Conservation (phyloP, 371 early-diverging fungal species). For the Circinella umbellata region DNA sequence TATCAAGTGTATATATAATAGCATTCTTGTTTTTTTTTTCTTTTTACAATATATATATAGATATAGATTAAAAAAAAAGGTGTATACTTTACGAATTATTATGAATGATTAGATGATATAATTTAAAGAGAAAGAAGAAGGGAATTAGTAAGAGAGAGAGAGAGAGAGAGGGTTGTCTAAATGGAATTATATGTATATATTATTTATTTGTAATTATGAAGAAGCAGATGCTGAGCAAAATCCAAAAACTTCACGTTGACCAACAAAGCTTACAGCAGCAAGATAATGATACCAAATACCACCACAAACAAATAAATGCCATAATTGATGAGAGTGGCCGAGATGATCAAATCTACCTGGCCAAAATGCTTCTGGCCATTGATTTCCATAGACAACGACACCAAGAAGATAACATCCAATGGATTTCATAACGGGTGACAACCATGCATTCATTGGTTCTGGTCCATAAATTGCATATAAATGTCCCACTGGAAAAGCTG, state of each 20-base stretch:
- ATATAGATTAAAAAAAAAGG: too few relatives aligned
- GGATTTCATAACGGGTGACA: constrained; percentile 50
- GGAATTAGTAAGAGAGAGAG: background rate
- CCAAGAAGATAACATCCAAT: constrained; percentile 46
- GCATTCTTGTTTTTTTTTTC: too few relatives aligned
- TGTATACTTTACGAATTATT: too few relatives aligned
- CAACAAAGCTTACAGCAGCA: constrained; percentile 59
- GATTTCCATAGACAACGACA: constrained; percentile 66
- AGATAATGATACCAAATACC: constrained; percentile 73
- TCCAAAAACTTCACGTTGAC: constrained; percentile 39
- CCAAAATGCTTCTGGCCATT: constrained; percentile 74
- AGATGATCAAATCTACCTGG: constrained; percentile 79
- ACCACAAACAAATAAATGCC: constrained; percentile 79
- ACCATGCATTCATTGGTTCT: constrained; percentile 44
- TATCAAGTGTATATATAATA: too few relatives aligned
- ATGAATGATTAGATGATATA: too few relatives aligned
- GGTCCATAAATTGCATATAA: constrained; percentile 60
- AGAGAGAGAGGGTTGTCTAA: background rate
- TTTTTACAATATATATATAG: too few relatives aligned
- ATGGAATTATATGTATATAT: background rate
- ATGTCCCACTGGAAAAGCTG: constrained; percentile 70
- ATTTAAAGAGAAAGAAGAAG: too few relatives aligned
- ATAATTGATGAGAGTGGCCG: constrained; percentile 79
- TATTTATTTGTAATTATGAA: background rate
- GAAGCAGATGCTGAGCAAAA: constrained; percentile 25